Evolutionary conservation across 495 filamentous ascomycete genomes (phyloP).

Genomic region (Penicillium arizonense): DNA sequence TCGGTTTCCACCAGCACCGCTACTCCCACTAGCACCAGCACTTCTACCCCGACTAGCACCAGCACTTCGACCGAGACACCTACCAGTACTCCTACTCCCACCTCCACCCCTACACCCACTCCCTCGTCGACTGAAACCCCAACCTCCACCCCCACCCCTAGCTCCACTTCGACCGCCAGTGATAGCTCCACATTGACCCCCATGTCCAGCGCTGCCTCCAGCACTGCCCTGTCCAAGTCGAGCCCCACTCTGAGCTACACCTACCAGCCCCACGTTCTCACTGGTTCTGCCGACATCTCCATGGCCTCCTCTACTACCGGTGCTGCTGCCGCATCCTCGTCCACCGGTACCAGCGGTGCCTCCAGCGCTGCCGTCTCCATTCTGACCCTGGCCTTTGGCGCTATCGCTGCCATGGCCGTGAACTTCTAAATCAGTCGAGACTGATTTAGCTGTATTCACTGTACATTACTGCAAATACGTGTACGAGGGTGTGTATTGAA

Average conservation of each 20-base stretch:
- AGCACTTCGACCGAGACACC: slow-evolving; percentile 21
- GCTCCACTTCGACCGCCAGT: slow-evolving; percentile 16
- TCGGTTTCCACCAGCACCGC: slow-evolving; percentile 15
- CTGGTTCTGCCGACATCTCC: slow-evolving; percentile 7
- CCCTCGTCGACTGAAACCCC: slow-evolving; percentile 10
- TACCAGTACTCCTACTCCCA: slow-evolving; percentile 16
- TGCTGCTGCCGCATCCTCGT: slow-evolving; percentile 11
- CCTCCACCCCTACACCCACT: slow-evolving; percentile 15
- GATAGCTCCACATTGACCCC: slow-evolving; percentile 25
- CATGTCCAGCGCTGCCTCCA: slow-evolving; percentile 33
- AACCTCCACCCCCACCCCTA: slow-evolving; percentile 8
- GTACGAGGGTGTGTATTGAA: slow-evolving; percentile 13
- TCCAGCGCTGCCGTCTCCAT: slow-evolving; percentile 23
- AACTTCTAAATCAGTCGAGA: slow-evolving; percentile 16
- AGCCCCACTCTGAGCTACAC: slow-evolving; percentile 6
- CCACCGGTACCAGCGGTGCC: slow-evolving; percentile 17
- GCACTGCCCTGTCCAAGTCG: slow-evolving; percentile 27
- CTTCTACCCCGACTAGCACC: slow-evolving; percentile 20
- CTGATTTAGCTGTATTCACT: slow-evolving; percentile 1
- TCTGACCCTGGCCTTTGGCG: slow-evolving; percentile 26
- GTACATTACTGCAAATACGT: slow-evolving; percentile 1
- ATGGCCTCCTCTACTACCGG: slow-evolving; percentile 10
- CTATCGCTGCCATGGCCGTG: slow-evolving; percentile 27
- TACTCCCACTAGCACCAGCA: slow-evolving; percentile 22
- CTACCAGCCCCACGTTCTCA: slow-evolving; percentile 5